Conservation (phyloP, 331 rosid genomes). For the Malus hybrid region DNA sequence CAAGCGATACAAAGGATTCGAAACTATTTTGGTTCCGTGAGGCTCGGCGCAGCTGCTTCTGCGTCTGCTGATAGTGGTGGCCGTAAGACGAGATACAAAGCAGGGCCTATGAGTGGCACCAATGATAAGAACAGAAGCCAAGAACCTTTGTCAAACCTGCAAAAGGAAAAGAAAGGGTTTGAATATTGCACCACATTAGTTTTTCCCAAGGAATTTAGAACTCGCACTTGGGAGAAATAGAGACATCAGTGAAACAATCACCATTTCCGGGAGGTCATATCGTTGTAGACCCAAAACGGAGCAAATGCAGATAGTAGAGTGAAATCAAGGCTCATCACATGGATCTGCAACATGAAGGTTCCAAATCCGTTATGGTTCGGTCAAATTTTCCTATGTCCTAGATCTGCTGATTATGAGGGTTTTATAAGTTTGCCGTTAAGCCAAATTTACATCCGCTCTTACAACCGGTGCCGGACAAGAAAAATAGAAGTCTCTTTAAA, state of each 20-base stretch:
- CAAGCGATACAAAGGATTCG: too few relatives aligned
- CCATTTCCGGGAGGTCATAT: conserved; percentile 87
- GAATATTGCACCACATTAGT: too few relatives aligned
- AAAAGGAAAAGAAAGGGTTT: not conserved
- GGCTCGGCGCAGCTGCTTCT: too few relatives aligned
- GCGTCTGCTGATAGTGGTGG: conserved; percentile 26
- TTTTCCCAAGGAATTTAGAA: not conserved
- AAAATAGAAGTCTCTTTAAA: not conserved
- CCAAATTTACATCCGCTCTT: too few relatives aligned
- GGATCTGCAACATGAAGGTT: conserved; percentile 39
- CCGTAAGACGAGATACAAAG: conserved; percentile 59
- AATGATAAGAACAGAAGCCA: conserved; percentile 78
- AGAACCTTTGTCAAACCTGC: conserved; percentile 77
- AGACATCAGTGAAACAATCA: conserved; percentile 6
- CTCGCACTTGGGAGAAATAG: not conserved
- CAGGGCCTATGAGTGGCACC: conserved; percentile 76
- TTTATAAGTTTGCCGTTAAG: too few relatives aligned
- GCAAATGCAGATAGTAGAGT: conserved; percentile 79
- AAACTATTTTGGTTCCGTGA: too few relatives aligned
- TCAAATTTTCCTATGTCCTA: too few relatives aligned
- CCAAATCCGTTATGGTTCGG: too few relatives aligned
- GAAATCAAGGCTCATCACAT: conserved; percentile 68
- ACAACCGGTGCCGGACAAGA: too few relatives aligned
- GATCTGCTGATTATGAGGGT: too few relatives aligned
- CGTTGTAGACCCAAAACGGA: conserved; percentile 97